phyloP scores from a whole-genome alignment of 1,284 basidiomycete species.

The Ustilago nuda region DNA sequence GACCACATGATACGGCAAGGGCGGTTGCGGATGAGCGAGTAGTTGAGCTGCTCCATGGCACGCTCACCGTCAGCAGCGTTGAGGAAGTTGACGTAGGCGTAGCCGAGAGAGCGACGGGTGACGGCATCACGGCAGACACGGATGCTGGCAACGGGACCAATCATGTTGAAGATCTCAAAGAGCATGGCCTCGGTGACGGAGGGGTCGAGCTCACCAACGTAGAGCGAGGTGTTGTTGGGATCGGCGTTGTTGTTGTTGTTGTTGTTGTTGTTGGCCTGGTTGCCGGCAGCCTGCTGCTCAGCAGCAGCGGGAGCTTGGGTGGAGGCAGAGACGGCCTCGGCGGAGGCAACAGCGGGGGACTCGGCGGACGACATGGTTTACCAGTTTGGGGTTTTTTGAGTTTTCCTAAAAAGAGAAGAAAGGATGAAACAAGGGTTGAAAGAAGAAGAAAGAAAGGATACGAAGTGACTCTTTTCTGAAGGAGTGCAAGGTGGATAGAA shows the following conservation, averaged over 20 bases:
- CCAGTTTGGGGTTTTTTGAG: conserved; percentile 15
- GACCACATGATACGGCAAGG: conserved; percentile 99
- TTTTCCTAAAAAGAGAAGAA: conserved; percentile 16
- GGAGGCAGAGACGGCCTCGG: conserved; percentile 51
- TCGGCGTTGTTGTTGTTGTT: conserved; percentile 45
- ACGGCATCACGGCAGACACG: conserved; percentile 99
- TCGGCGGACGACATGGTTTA: conserved; percentile 56
- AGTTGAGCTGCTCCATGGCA: conserved; percentile 98
- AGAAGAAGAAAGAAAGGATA: conserved; percentile 34
- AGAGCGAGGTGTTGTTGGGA: conserved; percentile 79
- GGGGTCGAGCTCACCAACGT: conserved; percentile 98
- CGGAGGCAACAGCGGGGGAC: conserved; percentile 53
- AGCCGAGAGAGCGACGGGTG: conserved; percentile 98
- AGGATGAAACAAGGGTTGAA: conserved; percentile 6
- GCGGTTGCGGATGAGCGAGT: conserved; percentile 97
- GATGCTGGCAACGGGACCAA: conserved; percentile 98
- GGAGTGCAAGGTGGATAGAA: background rate
- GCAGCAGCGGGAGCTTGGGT: conserved; percentile 41
- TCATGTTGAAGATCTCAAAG: conserved; percentile 99
- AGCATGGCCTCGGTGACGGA: conserved; percentile 99
- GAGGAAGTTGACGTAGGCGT: conserved; percentile 99
- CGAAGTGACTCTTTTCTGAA: conserved; percentile 35
- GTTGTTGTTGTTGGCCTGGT: conserved; percentile 41
- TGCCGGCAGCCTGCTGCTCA: conserved; percentile 65
- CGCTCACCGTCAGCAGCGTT: conserved; percentile 97